phyloP scores from a whole-genome alignment of 371 early-diverging fungal genomes.

The Mortierella sp. region DNA sequence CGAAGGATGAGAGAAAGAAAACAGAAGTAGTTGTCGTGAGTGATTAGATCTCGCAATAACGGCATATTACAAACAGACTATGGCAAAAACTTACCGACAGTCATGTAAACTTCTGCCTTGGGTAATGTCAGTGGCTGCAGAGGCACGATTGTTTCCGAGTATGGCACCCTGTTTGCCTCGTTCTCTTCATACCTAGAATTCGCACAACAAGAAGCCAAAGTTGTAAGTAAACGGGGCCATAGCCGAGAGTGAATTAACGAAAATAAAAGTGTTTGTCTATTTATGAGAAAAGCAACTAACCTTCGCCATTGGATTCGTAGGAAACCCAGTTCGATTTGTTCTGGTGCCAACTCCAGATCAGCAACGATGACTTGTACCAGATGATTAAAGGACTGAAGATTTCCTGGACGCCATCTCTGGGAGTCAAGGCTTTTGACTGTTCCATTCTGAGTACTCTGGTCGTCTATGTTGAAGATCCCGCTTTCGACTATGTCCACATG shows the following conservation, averaged over 20 bases:
- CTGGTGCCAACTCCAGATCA: constrained; percentile 41
- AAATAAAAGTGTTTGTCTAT: neutral
- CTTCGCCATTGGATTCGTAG: constrained; percentile 46
- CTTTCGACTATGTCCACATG: constrained; percentile 35
- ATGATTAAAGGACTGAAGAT: constrained; percentile 40
- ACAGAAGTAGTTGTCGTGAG: too few relatives aligned
- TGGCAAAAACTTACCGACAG: constrained; percentile 32
- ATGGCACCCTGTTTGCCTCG: constrained; percentile 16
- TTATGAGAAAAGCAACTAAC: neutral
- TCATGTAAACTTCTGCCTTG: constrained; percentile 47
- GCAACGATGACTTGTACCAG: constrained; percentile 28
- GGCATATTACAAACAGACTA: too few relatives aligned
- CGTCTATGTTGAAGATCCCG: neutral
- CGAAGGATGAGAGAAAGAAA: neutral
- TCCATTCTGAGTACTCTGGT: neutral
- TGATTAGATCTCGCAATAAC: neutral
- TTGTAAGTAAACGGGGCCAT: neutral
- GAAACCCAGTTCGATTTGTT: constrained; percentile 49
- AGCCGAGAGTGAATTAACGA: too few relatives aligned
- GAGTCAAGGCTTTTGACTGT: neutral
- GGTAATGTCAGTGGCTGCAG: constrained; percentile 35
- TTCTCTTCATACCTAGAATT: constrained; percentile 24
- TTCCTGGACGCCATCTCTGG: constrained; percentile 36
- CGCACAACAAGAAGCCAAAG: neutral
- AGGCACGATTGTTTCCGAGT: constrained; percentile 30